Base-by-base conservation (phyloP, 495 filamentous ascomycete species). In the Bathelium albidoporum region DNA sequence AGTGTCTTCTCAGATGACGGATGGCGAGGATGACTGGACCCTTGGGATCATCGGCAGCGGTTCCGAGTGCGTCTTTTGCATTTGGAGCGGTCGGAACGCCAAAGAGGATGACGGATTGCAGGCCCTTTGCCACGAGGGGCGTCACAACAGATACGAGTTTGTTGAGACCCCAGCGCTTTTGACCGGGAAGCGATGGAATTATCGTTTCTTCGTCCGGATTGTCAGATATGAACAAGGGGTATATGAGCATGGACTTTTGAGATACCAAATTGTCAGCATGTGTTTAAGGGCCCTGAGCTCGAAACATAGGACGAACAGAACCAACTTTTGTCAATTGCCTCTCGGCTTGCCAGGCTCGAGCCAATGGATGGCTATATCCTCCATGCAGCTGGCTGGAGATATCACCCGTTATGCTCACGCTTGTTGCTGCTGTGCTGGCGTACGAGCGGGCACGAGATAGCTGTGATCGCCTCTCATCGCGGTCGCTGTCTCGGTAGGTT, bases 171-270 rank as follows among this genome's bases (percentile, higher is more conserved):
- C 89, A 85, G 62, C 93, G 91, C 75, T 85, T 76, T 76, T 97
- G 93, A 69, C 87, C 87, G 12, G 94, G 94, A 1, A 98, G 82
- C 43, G 91, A 95, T 44, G 91, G 86, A 58, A 98, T 93, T 11
- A 89, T 82, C 2, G 86, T 89, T 76, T 95, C 90, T 77, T 97
- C 93, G 69, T 98, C 89, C 18, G 90, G 87, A 62, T 89, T 84
- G 75, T 97, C 94, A 63, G 94, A 94, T 67, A 98, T 87, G 78
- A 98, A 98, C 49, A 98, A 82, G 1, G 94, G 94, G 74, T 95
- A 96, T 60, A 98, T 96, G 68, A 98, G 84, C 93, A 97, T 97
- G 34, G 91, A 91, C 93, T 96, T 67, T 55, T 28, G 49, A 55
- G 20, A 2, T n/a, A 55, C 2, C 18, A 45, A 24, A 26, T 24